Base-by-base conservation (phyloP, 2,329 filamentous ascomycete genomes). In the Rhexocercosporidium sp. region DNA sequence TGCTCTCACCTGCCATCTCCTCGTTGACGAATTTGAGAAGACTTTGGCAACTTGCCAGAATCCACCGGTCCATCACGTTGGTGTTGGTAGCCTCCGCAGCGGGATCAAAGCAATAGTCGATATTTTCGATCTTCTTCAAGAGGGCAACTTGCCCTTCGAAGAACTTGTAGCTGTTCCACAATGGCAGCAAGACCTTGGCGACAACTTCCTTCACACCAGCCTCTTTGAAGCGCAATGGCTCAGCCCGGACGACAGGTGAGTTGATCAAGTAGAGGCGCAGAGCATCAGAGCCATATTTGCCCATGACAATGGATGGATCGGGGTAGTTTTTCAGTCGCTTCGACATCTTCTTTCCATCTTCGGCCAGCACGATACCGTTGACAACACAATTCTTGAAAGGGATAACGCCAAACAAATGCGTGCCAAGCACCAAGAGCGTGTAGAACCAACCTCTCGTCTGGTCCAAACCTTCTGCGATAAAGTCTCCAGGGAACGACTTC, bases 371-470 rank as follows among this genome's bases (percentile, higher is more conserved):
- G 70, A 97, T 96, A 59, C 94, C 94, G 77, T 97, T 97, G 69
- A 97, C 94, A n/a, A 97, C 92, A 75, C 93, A 96, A 78, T 97
- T 97, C 81, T 96, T 90, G 85, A 97, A 97, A 0, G 95, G 94
- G 1, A 94, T 88, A 41, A 88, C 86, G 51, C 92, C 92, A 74
- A 96, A 97, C 3, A 97, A 85, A 77, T 97, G 92, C 8, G 92
- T 96, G 39, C 94, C 94, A 57, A 98, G 83, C 11, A 97, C 93
- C 22, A 93, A 88, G 69, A 97, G 82, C 1, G 94, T 97, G 78
- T 98, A 97, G 81, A 97, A 98, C 95, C 95, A 98, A 59, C 95
- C 95, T 75, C 94, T 88, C 25, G 95, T 97, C 81, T 97, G 95
- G 77, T 97, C 94, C 53, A 97, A 82, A 72, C 94, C 94, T 78